A percentile compares a stretch with the other conserved stretches of the same genome.
Conservation (phyloP, 2,329 filamentous ascomycete species). For the Rhynchosporium agropyri region DNA sequence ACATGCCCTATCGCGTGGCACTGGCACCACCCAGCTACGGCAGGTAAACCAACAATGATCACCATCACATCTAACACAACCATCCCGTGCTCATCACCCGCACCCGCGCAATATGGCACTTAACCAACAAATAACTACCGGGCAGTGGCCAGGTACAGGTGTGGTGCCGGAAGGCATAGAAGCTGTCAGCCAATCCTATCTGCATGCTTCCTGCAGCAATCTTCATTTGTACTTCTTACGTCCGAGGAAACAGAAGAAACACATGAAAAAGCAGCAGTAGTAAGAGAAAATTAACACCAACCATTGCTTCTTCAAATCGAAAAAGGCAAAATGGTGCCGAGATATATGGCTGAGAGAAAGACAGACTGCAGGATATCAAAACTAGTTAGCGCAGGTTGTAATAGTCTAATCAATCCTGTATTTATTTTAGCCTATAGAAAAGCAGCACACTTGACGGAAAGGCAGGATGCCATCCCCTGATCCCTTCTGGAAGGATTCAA, state of each 20-base stretch:
- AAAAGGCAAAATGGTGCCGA: no score
- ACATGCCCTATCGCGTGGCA: not conserved
- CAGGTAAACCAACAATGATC: not conserved
- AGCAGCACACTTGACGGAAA: no score
- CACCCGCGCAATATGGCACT: not conserved
- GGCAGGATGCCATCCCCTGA: no score
- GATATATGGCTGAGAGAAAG: no score
- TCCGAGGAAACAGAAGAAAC: not conserved
- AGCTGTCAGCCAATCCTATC: slow-evolving; percentile 3
- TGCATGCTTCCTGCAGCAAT: slow-evolving; percentile 8
- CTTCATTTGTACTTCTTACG: slow-evolving; percentile 1
- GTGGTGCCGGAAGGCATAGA: slow-evolving; percentile 7
- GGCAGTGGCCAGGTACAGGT: not conserved
- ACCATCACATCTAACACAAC: not conserved
- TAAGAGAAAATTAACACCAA: not conserved
- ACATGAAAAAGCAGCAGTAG: not conserved
- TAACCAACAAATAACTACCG: not conserved
- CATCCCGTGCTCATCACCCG: slow-evolving; percentile 10
- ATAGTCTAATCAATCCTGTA: no score
- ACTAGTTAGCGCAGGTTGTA: no score
- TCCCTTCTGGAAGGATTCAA: no score
- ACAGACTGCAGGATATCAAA: no score
- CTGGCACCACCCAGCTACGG: not conserved
- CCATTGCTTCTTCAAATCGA: not conserved
- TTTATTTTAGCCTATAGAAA: no score